A percentile compares a stretch with the other conserved stretches of the same genome.
phyloP scores from a whole-genome alignment of 1,284 basidiomycete genomes.

The Phellinidium pouzarii region DNA sequence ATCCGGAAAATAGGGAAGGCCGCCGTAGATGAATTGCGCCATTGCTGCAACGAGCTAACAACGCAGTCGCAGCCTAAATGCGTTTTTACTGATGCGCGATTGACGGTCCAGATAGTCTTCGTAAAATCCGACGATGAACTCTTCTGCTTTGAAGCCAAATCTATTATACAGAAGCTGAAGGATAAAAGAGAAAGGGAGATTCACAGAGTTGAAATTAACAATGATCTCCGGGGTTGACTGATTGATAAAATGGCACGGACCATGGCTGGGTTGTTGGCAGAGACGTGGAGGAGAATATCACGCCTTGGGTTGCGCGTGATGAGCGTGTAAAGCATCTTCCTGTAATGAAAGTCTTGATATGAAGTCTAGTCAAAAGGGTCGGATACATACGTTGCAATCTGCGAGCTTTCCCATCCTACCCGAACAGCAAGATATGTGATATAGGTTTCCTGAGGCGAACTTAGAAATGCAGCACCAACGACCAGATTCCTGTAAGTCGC shows the following conservation, averaged over 20 bases:
- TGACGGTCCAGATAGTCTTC: conserved; percentile 62
- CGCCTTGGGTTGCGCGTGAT: conserved; percentile 60
- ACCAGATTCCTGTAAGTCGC: conserved; percentile 65
- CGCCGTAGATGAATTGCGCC: not conserved
- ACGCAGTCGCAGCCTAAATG: conserved; percentile 53
- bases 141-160: conserved; percentile 80
- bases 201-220: not conserved
- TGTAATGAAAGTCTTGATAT: conserved; percentile 24
- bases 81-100: conserved; percentile 68
- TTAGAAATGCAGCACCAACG: conserved; percentile 67
- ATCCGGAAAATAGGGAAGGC: not conserved
- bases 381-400: conserved; percentile 59
- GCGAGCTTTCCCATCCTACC: conserved; percentile 69
- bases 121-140: conserved; percentile 74
- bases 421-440: conserved; percentile 72
- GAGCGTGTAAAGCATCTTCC: conserved; percentile 70
- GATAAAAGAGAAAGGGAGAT: not conserved
- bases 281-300: conserved; percentile 75
- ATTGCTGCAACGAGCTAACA: conserved; percentile 8
- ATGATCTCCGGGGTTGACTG: not conserved
- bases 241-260: conserved; percentile 31
- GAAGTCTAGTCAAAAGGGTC: conserved; percentile 1
- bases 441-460: conserved; percentile 72
- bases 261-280: conserved; percentile 74
- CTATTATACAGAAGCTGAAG: conserved; percentile 67